A percentile compares a stretch with the other conserved stretches of the same genome.
Conservation (phyloP, 1,284 basidiomycete species). For the Cronartium quercuum region DNA sequence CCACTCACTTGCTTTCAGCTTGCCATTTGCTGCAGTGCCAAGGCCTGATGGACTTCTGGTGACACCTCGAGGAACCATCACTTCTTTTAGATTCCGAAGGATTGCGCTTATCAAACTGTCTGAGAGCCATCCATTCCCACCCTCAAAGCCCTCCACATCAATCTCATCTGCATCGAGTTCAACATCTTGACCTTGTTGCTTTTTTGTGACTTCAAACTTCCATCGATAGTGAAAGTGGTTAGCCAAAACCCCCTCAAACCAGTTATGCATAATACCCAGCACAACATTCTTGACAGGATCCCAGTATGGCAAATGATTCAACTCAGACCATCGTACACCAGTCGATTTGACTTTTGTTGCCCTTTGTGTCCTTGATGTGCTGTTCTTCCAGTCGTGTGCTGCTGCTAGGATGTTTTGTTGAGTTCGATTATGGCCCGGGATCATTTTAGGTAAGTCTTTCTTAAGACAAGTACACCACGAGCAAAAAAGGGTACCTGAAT, state of each 20-base stretch:
- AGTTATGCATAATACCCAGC: not conserved
- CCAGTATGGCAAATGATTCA: not conserved
- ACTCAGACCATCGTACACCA: not conserved
- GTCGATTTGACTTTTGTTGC: not conserved
- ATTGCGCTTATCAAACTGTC: no score
- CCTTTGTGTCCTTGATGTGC: not conserved
- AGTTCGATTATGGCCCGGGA: not conserved
- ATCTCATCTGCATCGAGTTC: not conserved
- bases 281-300: not conserved
- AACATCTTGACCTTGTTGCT: not conserved
- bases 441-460: not conserved
- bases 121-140: no score
- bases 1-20: not conserved
- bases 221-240: not conserved
- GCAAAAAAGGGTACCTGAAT: not conserved
- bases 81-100: no score
- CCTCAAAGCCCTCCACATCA: no score
- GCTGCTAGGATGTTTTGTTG: not conserved
- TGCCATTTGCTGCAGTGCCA: not conserved
- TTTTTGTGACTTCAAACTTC: not conserved
- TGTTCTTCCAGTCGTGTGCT: not conserved
- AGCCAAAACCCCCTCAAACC: not conserved
- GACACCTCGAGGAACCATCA: not conserved
- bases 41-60: not conserved
- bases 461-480: not conserved